phyloP scores from a whole-genome alignment of 2,329 filamentous ascomycete genomes.

The Dactylellina parvicollis region DNA sequence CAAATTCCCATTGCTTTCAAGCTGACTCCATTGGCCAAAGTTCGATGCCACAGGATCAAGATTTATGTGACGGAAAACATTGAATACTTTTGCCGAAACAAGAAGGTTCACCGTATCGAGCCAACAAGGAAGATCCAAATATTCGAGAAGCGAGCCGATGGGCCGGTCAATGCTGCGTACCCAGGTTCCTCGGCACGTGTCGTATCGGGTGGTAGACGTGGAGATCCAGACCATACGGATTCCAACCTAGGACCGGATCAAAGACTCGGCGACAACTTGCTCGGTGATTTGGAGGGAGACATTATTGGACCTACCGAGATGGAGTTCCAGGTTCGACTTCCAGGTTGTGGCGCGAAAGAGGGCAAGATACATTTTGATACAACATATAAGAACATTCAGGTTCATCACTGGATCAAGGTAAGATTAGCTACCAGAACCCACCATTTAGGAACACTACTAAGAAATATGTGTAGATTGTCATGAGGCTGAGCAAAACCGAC shows the following conservation, averaged over 20 bases:
- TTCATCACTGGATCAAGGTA: slow-evolving; percentile 97
- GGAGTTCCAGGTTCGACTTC: slow-evolving; percentile 91
- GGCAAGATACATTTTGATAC: slow-evolving; percentile 87
- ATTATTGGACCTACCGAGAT: slow-evolving; percentile 90
- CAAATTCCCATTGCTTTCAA: slow-evolving; percentile 95
- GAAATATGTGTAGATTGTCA: slow-evolving; percentile 74
- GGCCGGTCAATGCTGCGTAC: slow-evolving; percentile 76
- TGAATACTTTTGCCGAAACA: slow-evolving; percentile 89
- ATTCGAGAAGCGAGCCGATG: slow-evolving; percentile 87
- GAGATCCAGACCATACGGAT: slow-evolving; percentile 60
- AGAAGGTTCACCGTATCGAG: slow-evolving; percentile 84
- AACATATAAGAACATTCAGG: slow-evolving; percentile 91
- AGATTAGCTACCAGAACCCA: slow-evolving; percentile 56
- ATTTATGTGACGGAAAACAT: slow-evolving; percentile 90
- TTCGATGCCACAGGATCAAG: slow-evolving; percentile 91
- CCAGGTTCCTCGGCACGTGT: slow-evolving; percentile 79
- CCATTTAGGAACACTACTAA: slow-evolving; percentile 49
- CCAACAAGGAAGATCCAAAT: slow-evolving; percentile 83
- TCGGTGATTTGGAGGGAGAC: slow-evolving; percentile 82
- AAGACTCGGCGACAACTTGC: slow-evolving; percentile 70
- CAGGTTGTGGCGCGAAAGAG: slow-evolving; percentile 86
- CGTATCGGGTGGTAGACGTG: slow-evolving; percentile 77
- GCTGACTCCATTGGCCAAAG: slow-evolving; percentile 88
- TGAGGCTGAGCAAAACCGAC: slow-evolving; percentile 87
- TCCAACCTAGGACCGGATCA: slow-evolving; percentile 37